phyloP scores from a whole-genome alignment of 1,284 basidiomycete genomes.

The Sporisorium iseilematis-ciliati region DNA sequence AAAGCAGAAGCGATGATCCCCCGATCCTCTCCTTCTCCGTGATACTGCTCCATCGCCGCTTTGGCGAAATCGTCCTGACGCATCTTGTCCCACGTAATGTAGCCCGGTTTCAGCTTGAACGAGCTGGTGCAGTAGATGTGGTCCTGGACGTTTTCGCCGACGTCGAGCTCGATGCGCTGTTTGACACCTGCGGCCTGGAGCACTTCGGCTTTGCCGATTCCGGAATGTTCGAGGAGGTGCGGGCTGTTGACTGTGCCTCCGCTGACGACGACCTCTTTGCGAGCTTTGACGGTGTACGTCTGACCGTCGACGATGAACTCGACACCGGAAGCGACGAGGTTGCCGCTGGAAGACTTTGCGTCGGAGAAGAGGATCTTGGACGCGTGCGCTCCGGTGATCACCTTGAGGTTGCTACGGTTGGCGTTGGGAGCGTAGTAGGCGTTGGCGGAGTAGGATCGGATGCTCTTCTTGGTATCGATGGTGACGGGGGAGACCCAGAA shows the following conservation, averaged over 20 bases:
- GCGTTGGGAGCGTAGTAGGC: constrained; percentile 56
- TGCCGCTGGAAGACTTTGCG: constrained; percentile 15
- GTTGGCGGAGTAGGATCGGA: constrained; percentile 50
- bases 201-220: constrained; percentile 45
- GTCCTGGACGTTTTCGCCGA: constrained; percentile 74
- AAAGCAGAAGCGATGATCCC: constrained; percentile 58
- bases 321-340: constrained; percentile 58
- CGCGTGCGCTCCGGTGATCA: constrained; percentile 54
- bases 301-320: constrained; percentile 62
- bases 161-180: constrained; percentile 66
- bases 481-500: constrained; percentile 56
- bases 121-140: constrained; percentile 71
- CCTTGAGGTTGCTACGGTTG: constrained; percentile 48
- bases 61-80: constrained; percentile 57
- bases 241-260: constrained; percentile 72
- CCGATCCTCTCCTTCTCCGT: constrained; percentile 43
- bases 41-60: constrained; percentile 56
- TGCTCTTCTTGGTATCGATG: constrained; percentile 36
- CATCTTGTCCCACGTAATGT: constrained; percentile 60
- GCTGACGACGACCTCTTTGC: constrained; percentile 72
- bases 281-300: constrained; percentile 64
- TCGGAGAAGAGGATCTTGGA: constrained; percentile 43
- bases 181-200: constrained; percentile 46
- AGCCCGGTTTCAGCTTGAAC: constrained; percentile 58
- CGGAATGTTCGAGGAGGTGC: constrained; percentile 58